A percentile compares a stretch with the other conserved stretches of the same genome.
Conservation (phyloP, 768 basidiomycete species). For the Termitomyces heimii region DNA sequence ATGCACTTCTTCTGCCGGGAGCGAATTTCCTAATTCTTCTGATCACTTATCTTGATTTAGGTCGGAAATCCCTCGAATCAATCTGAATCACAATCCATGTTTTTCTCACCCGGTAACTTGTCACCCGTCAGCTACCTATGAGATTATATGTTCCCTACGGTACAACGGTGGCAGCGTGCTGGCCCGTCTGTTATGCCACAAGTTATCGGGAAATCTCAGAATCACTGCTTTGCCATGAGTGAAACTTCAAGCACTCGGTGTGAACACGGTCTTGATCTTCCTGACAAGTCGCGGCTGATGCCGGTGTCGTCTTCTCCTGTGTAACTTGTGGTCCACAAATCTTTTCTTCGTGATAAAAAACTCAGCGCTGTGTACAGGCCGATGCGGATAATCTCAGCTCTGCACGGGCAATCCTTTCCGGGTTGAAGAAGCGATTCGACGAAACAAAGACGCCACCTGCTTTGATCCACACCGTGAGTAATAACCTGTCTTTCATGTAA, state of each 20-base stretch:
- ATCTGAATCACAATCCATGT: conserved; percentile 21
- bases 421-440: conserved; percentile 28
- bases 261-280: conserved; percentile 33
- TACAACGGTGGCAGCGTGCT: conserved; percentile 56
- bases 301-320: conserved; percentile 40
- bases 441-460: conserved; percentile 25
- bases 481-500: neutral
- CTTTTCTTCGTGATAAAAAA: neutral
- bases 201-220: conserved; percentile 31
- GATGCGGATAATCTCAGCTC: conserved; percentile 33
- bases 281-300: conserved; percentile 31
- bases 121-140: too few relatives aligned
- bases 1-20: too few relatives aligned
- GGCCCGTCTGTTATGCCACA: conserved; percentile 37
- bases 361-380: conserved; percentile 17
- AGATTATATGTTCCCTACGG: conserved; percentile 22
- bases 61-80: neutral
- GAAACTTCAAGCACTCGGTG: conserved; percentile 25
- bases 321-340: conserved; percentile 18
- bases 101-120: too few relatives aligned
- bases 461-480: conserved; percentile 38
- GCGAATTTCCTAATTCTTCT: neutral
- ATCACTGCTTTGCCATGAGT: conserved; percentile 36
- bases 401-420: conserved; percentile 31
- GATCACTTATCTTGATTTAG: neutral